A percentile compares a stretch with the other conserved stretches of the same genome.
Evolutionary conservation across 2,329 filamentous ascomycete genomes (phyloP).

Genomic region (Fusarium musae): DNA sequence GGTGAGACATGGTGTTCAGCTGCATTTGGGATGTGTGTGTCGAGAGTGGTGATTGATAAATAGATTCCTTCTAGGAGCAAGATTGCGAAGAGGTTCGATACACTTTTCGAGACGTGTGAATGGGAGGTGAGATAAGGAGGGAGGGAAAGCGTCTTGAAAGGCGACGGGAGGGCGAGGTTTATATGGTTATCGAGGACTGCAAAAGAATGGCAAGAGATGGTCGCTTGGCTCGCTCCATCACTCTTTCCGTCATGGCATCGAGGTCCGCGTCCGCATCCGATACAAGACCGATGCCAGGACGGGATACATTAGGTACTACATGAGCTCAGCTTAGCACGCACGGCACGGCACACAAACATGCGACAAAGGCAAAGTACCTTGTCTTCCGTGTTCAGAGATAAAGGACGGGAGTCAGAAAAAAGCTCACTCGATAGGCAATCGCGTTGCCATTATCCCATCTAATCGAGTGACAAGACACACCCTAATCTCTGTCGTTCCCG

Average conservation of each 20-base stretch:
- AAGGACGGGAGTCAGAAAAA: conserved; percentile 14
- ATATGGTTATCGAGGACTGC: conserved; percentile 25
- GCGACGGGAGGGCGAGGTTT: conserved; percentile 34
- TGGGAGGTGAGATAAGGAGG: conserved; percentile 14
- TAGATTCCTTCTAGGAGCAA: conserved; percentile 6
- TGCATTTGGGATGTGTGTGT: conserved; percentile 32
- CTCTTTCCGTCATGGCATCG: conserved; percentile 29
- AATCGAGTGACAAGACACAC: conserved; percentile 37
- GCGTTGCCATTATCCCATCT: conserved; percentile 39
- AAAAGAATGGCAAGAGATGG: conserved; percentile 18
- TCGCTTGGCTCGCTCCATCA: conserved; percentile 2
- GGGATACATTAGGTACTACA: conserved; percentile 1
- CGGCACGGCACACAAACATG: conserved; percentile 4
- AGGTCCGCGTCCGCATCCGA: conserved; percentile 21
- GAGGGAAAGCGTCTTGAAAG: background rate
- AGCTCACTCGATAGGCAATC: conserved; percentile 34
- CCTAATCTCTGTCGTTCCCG: conserved; percentile 38
- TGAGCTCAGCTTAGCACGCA: background rate
- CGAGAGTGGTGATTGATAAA: conserved; percentile 3
- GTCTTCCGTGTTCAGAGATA: conserved; percentile 20
- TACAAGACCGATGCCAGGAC: conserved; percentile 15
- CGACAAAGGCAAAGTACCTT: conserved; percentile 16
- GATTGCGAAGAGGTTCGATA: conserved; percentile 10
- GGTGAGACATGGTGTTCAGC: conserved; percentile 76
- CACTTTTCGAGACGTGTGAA: background rate